Evolutionary conservation across 2,329 filamentous ascomycete species (phyloP).

Genomic region (Scedosporium dehoogii): DNA sequence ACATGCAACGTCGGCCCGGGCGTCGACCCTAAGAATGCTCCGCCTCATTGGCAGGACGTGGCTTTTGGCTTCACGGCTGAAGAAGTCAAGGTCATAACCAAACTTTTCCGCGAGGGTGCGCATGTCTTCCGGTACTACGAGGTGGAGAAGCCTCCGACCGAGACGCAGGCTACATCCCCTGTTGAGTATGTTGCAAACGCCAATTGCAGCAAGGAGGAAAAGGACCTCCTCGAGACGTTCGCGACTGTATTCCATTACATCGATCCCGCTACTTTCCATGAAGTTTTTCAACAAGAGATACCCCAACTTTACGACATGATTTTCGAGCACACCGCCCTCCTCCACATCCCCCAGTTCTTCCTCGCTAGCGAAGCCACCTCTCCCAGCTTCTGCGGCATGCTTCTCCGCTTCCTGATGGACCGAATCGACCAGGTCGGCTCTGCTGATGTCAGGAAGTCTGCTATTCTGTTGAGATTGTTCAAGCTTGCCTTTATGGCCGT

Average conservation of each 20-base stretch:
- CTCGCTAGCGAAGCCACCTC: constrained; percentile 97
- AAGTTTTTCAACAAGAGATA: constrained; percentile 96
- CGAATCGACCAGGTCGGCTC: constrained; percentile 92
- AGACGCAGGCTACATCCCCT: constrained; percentile 47
- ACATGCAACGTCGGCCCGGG: constrained; percentile 65
- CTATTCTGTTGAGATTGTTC: constrained; percentile 86
- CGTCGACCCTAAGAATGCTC: constrained; percentile 72
- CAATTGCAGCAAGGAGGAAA: constrained; percentile 90
- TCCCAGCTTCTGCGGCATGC: constrained; percentile 95
- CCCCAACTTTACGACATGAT: constrained; percentile 95
- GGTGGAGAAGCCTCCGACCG: constrained; percentile 57
- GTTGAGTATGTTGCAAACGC: constrained; percentile 91
- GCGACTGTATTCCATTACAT: constrained; percentile 98
- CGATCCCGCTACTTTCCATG: constrained; percentile 94
- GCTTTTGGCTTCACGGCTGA: constrained; percentile 95
- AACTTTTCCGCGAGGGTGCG: constrained; percentile 92
- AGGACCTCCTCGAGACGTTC: constrained; percentile 93
- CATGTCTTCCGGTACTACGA: constrained; percentile 97
- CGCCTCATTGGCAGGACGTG: constrained; percentile 87
- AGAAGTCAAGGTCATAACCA: constrained; percentile 92
- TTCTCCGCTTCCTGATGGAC: constrained; percentile 94
- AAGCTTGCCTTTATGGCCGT: constrained; percentile 99
- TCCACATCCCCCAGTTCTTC: constrained; percentile 97
- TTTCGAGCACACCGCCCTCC: constrained; percentile 86
- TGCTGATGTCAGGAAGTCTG: constrained; percentile 82